These are phyloP conservation scores for Coffea canephora DNA, from an alignment of 257 asterid genomes.

Conservation along the genomic window DNA sequence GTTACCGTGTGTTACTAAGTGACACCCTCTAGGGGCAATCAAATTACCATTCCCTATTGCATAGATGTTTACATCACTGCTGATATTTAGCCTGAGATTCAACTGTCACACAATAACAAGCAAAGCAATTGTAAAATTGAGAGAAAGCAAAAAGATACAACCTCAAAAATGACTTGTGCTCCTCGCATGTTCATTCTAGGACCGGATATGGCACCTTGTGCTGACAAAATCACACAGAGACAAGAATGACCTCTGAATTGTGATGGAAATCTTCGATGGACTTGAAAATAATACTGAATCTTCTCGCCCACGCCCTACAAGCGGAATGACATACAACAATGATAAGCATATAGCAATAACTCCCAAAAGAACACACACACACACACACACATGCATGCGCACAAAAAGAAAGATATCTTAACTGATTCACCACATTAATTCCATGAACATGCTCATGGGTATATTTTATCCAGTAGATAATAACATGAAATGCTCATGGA, in stretches of 20 bases:
- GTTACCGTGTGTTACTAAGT: neutral
- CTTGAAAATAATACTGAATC: neutral
- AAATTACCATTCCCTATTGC: neutral
- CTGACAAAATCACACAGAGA: neutral
- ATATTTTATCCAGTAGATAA: neutral
- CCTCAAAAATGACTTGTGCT: slow-evolving; percentile 3
- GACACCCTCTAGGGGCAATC: neutral
- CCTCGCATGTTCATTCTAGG: neutral
- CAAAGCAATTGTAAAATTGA: neutral
- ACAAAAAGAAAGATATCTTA: neutral
- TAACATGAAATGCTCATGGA: neutral
- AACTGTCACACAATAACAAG: neutral
- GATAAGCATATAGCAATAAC: neutral
- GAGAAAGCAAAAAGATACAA: neutral
- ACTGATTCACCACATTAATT: neutral
- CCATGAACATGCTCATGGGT: neutral
- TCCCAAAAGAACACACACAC: neutral
- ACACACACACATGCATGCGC: no score
- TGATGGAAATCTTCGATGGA: neutral
- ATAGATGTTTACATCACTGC: neutral
- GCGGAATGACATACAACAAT: neutral
- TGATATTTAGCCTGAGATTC: neutral
- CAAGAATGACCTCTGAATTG: neutral
- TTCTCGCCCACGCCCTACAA: slow-evolving; percentile 7
- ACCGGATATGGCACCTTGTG: slow-evolving; percentile 1